These are phyloP conservation scores for Pedinophyceae sp. DNA, from an alignment of 139 green algal genomes.

Conservation along the genomic window DNA sequence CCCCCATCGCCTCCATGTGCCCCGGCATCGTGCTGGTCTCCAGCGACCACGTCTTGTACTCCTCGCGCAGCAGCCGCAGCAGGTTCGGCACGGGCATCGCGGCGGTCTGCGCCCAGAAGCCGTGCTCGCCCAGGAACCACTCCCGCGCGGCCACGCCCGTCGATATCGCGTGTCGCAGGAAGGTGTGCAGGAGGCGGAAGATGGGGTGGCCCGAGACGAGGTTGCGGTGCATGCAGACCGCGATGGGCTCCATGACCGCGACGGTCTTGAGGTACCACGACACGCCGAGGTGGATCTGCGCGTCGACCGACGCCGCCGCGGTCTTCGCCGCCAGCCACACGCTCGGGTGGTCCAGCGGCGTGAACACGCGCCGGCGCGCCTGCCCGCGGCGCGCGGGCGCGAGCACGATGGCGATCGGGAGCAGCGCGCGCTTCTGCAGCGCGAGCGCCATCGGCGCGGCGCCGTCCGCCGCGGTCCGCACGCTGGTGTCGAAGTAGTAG, in stretches of 20 bases:
- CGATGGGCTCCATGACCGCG: constrained; percentile 3
- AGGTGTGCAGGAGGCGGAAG: constrained; percentile 3
- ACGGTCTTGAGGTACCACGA: constrained; percentile 2
- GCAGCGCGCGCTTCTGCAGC: background rate
- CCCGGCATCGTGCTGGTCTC: background rate
- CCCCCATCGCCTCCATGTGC: background rate
- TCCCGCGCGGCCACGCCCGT: background rate
- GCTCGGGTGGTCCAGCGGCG: constrained; percentile 4
- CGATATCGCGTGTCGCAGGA: constrained; percentile 1
- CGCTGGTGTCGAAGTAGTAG: background rate
- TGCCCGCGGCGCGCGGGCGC: too few species aligned
- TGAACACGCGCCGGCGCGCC: background rate
- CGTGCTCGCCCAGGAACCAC: too few species aligned
- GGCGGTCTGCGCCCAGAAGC: too few species aligned
- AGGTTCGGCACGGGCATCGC: too few species aligned
- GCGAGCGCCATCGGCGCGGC: background rate
- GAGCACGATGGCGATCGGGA: background rate
- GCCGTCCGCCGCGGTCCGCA: background rate
- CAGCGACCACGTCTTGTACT: too few species aligned
- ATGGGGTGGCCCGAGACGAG: constrained; percentile 1
- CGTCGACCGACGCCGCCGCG: background rate
- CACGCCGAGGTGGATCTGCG: background rate
- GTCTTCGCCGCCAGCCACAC: constrained; percentile 2
- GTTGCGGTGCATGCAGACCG: background rate
- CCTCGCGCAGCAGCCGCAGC: too few species aligned